Percentiles rank a stretch among this genome's conserved stretches.
These are phyloP conservation scores for Eremochloa ophiuroides DNA, from an alignment of 176 grass and related monocot species.

Conservation along the genomic window DNA sequence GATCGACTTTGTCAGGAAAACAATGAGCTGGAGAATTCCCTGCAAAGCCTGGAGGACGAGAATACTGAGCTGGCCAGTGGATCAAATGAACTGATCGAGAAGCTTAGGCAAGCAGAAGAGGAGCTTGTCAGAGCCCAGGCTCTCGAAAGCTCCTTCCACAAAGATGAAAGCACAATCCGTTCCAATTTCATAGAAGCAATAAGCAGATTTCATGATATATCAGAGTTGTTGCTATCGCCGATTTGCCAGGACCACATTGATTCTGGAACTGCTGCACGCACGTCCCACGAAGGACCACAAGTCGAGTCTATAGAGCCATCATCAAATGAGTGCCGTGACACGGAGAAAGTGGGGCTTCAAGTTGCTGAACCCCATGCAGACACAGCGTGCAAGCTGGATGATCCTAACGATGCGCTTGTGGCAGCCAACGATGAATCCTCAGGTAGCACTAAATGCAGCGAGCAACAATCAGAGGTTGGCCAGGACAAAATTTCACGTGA, in stretches of 20 bases:
- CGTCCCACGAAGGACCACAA: no score
- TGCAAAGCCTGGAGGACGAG: conserved; percentile 62
- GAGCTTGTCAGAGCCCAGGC: conserved; percentile 49
- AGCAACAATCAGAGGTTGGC: neutral
- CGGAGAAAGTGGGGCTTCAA: neutral
- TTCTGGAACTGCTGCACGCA: neutral
- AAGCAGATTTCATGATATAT: conserved; percentile 47
- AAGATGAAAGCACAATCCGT: conserved; percentile 50
- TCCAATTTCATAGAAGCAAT: conserved; percentile 62
- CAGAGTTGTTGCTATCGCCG: conserved; percentile 56
- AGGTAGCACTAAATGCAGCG: neutral
- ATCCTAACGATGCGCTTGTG: neutral
- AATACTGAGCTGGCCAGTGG: conserved; percentile 18
- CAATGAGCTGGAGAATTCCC: conserved; percentile 43
- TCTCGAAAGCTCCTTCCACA: conserved; percentile 62
- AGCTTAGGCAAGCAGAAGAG: conserved; percentile 61
- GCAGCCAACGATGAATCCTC: neutral
- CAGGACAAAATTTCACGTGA: conserved; percentile 34
- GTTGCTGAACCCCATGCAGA: neutral
- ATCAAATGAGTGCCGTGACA: neutral
- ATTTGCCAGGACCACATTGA: no score
- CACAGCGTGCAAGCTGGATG: neutral
- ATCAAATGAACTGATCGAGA: conserved; percentile 42
- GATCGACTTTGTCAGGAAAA: conserved; percentile 69
- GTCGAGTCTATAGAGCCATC: neutral